phyloP scores from a whole-genome alignment of 192 early-diverging fungal genomes.

The Entomortierella parvispora region DNA sequence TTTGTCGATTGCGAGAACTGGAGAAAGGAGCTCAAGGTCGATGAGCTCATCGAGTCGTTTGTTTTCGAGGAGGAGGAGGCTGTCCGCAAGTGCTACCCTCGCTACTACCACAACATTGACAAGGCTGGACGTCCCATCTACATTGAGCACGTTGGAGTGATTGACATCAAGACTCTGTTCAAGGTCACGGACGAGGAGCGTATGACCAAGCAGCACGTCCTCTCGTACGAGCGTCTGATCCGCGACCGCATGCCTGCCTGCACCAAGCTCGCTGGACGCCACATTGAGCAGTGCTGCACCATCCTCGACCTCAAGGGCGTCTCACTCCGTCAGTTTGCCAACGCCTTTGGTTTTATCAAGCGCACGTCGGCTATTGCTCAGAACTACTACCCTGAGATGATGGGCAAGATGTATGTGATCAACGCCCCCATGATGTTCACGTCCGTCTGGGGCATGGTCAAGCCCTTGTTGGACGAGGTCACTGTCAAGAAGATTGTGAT shows the following conservation, averaged over 20 bases:
- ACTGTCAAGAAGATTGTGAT: slow-evolving; percentile 66
- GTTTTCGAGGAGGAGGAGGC: slow-evolving; percentile 71
- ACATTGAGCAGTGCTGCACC: slow-evolving; percentile 75
- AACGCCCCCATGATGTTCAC: slow-evolving; percentile 83
- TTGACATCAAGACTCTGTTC: slow-evolving; percentile 73
- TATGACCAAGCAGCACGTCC: slow-evolving; percentile 77
- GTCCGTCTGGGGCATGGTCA: slow-evolving; percentile 63
- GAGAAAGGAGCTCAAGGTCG: slow-evolving; percentile 71
- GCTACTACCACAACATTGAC: slow-evolving; percentile 83
- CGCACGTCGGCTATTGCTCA: slow-evolving; percentile 75
- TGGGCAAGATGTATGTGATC: slow-evolving; percentile 87
- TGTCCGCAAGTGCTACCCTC: slow-evolving; percentile 74
- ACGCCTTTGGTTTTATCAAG: slow-evolving; percentile 71
- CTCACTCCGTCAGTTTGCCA: slow-evolving; percentile 69
- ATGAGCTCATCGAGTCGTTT: slow-evolving; percentile 64
- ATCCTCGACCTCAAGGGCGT: slow-evolving; percentile 84
- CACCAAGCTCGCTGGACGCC: slow-evolving; percentile 58
- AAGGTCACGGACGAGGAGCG: slow-evolving; percentile 72
- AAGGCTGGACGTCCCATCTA: slow-evolving; percentile 79
- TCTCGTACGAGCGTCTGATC: slow-evolving; percentile 77
- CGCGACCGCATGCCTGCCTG: slow-evolving; percentile 76
- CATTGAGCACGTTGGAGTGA: slow-evolving; percentile 73
- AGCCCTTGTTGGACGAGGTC: slow-evolving; percentile 64
- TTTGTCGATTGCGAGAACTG: slow-evolving; percentile 73
- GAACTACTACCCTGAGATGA: slow-evolving; percentile 86